Evolutionary conservation across 2,329 filamentous ascomycete genomes (phyloP).

Genomic region (Hirsutella rhossiliensis): DNA sequence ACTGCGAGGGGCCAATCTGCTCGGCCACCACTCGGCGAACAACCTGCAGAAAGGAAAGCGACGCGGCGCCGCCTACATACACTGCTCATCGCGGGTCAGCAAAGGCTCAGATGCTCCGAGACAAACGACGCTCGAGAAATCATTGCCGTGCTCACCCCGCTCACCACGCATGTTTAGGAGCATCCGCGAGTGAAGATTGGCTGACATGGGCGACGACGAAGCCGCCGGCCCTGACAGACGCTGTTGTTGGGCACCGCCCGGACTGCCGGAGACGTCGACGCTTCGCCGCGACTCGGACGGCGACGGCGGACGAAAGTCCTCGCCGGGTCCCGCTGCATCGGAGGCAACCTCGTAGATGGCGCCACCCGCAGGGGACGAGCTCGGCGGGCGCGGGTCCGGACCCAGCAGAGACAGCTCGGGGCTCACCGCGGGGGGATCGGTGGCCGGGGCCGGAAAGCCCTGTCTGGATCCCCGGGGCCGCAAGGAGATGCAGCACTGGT

Average conservation of each 20-base stretch:
- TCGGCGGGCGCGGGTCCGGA: not conserved
- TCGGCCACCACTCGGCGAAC: conserved; percentile 33
- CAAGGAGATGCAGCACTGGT: conserved; percentile 22
- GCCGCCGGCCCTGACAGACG: not conserved
- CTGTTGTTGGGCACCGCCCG: not conserved
- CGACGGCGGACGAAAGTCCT: conserved; percentile 13
- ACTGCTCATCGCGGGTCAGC: conserved; percentile 17
- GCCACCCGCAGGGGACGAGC: not conserved
- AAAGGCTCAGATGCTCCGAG: no score
- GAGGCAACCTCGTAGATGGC: not conserved
- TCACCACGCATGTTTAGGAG: conserved; percentile 39
- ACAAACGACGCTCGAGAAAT: not conserved
- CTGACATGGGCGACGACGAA: conserved; percentile 3
- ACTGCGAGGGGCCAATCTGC: conserved; percentile 40
- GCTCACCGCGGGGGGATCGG: not conserved
- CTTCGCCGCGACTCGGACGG: conserved; percentile 17
- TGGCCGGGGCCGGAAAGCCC: not conserved
- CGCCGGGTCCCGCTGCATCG: not conserved
- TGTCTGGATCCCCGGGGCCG: conserved; percentile 14
- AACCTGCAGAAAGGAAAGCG: conserved; percentile 43
- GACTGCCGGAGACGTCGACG: conserved; percentile 4
- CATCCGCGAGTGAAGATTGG: conserved; percentile 25
- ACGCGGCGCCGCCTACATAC: conserved; percentile 36
- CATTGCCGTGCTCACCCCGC: conserved; percentile 25
- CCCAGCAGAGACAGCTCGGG: not conserved